Percentiles rank a stretch among this genome's conserved stretches.
Evolutionary conservation across 2,329 filamentous ascomycete genomes (phyloP).

Genomic region (Fusarium sp.): DNA sequence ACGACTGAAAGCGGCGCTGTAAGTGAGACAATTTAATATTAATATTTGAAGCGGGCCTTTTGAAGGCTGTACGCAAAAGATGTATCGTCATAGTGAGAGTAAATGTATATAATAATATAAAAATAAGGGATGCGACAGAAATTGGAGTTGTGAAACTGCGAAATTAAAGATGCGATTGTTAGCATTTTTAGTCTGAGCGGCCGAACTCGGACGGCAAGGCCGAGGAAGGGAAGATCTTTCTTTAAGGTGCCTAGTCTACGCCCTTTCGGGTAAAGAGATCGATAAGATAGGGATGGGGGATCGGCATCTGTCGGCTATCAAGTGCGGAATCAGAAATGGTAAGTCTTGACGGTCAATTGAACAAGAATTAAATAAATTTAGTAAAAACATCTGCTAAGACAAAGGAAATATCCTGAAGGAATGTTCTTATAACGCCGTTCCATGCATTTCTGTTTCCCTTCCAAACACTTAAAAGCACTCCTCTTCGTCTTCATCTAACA

Average conservation of each 20-base stretch:
- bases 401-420: conserved; percentile 28
- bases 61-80: conserved; percentile 34
- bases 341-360: conserved; percentile 53
- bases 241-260: neutral
- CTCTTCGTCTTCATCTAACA: conserved; percentile 65
- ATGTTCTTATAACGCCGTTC: neutral
- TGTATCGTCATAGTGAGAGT: conserved; percentile 30
- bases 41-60: conserved; percentile 12
- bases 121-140: neutral
- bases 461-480: conserved; percentile 42
- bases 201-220: conserved; percentile 38
- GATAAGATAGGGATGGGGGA: conserved; percentile 20
- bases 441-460: neutral
- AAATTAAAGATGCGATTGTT: conserved; percentile 14
- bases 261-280: conserved; percentile 6
- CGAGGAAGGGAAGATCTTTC: conserved; percentile 5
- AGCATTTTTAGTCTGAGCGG: conserved; percentile 8
- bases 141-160: conserved; percentile 8
- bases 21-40: conserved; percentile 17
- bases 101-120: neutral
- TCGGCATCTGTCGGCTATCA: conserved; percentile 26
- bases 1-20: conserved; percentile 36
- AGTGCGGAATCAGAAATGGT: neutral
- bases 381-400: conserved; percentile 38
- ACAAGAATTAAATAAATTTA: neutral